Conservation (phyloP, 371 early-diverging fungal genomes). For the Apophysomyces trapeziformis region DNA sequence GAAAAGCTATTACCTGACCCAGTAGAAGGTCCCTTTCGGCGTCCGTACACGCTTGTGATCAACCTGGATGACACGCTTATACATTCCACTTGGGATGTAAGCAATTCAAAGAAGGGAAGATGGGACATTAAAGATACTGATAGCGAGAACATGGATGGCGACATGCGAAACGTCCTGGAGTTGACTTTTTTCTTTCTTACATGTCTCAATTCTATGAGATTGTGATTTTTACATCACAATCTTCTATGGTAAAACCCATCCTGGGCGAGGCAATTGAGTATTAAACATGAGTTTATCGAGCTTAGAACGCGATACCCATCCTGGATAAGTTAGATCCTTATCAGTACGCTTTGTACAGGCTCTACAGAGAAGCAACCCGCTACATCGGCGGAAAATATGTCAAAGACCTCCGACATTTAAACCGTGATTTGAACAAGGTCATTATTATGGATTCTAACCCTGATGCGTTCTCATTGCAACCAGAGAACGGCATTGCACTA, state of each 20-base stretch:
- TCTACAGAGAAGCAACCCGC: constrained; percentile 89
- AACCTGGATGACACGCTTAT: constrained; percentile 94
- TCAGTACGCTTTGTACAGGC: constrained; percentile 80
- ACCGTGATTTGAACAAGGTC: constrained; percentile 91
- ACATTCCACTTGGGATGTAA: constrained; percentile 91
- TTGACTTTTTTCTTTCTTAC: constrained; percentile 92
- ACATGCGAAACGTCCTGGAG: constrained; percentile 93
- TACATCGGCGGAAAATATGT: constrained; percentile 85
- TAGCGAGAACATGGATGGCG: constrained; percentile 92
- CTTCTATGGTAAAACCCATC: constrained; percentile 54
- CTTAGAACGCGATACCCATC: constrained; percentile 78
- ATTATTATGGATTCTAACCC: constrained; percentile 92
- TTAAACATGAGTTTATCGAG: constrained; percentile 6
- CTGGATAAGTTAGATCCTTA: constrained; percentile 91
- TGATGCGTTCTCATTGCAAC: constrained; percentile 81
- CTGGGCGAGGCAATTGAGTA: neutral
- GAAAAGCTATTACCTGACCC: constrained; percentile 91
- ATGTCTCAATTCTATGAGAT: constrained; percentile 92
- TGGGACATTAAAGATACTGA: neutral
- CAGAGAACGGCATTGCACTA: constrained; percentile 87
- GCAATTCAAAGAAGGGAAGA: constrained; percentile 17
- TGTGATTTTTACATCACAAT: constrained; percentile 91
- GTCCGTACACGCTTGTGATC: constrained; percentile 90
- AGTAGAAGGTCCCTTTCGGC: constrained; percentile 78
- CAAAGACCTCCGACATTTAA: constrained; percentile 91